These are phyloP conservation scores for Herpetomonas tarakana DNA, from an alignment of 208 protist species.

Conservation along the genomic window DNA sequence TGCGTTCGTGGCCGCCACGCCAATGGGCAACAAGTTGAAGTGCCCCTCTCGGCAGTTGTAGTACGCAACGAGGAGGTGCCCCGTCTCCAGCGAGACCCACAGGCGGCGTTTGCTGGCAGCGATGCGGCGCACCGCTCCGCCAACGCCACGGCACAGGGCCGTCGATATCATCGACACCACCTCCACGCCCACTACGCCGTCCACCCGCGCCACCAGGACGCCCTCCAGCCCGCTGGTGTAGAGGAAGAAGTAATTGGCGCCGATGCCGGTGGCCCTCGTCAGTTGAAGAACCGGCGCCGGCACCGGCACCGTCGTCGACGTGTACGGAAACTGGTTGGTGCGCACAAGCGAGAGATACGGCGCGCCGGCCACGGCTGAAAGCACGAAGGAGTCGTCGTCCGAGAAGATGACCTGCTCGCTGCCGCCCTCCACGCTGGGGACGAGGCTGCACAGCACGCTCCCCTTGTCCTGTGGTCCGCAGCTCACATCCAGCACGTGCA, in stretches of 20 bases:
- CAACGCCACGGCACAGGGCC: conserved; percentile 56
- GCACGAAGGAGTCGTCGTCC: conserved; percentile 66
- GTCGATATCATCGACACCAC: conserved; percentile 67
- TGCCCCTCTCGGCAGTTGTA: conserved; percentile 34
- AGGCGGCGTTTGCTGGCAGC: conserved; percentile 60
- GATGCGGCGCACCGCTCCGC: conserved; percentile 49
- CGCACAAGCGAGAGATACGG: conserved; percentile 39
- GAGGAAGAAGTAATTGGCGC: conserved; percentile 62
- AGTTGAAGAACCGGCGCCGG: conserved; percentile 55
- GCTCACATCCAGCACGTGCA: conserved; percentile 61
- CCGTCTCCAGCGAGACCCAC: conserved; percentile 64
- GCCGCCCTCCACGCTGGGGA: conserved; percentile 53
- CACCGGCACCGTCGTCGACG: conserved; percentile 25
- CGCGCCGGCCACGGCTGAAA: conserved; percentile 45
- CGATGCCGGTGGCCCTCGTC: conserved; percentile 40
- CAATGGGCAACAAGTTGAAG: conserved; percentile 59
- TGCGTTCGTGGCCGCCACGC: conserved; percentile 51
- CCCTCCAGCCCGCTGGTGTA: conserved; percentile 47
- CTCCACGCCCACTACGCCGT: conserved; percentile 58
- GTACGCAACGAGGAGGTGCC: conserved; percentile 72
- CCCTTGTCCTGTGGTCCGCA: conserved; percentile 21
- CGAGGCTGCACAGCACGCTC: conserved; percentile 14
- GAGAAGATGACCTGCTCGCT: conserved; percentile 49
- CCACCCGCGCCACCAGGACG: conserved; percentile 57
- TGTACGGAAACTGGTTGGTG: conserved; percentile 10